Conservation (phyloP, 1,139 yeast species). For the Yamadazyma spencermartinsiae region DNA sequence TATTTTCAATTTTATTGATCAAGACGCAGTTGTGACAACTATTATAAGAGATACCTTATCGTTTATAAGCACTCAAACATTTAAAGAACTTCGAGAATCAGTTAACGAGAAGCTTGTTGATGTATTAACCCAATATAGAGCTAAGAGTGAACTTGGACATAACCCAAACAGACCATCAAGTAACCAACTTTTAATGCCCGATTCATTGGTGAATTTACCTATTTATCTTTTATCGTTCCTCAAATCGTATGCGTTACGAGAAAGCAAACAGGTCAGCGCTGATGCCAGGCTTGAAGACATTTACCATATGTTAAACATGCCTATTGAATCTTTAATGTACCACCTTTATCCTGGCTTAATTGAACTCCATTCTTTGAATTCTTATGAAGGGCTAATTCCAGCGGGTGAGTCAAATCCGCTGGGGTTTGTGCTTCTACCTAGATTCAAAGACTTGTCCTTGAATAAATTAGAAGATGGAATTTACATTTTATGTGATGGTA, state of each 20-base stretch:
- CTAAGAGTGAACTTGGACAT: conserved; percentile 50
- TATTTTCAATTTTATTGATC: conserved; percentile 80
- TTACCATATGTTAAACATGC: conserved; percentile 53
- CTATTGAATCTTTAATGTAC: conserved; percentile 59
- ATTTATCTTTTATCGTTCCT: conserved; percentile 67
- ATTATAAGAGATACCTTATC: conserved; percentile 70
- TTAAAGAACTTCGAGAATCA: conserved; percentile 62
- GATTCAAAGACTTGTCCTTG: conserved; percentile 45
- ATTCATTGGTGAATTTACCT: conserved; percentile 72
- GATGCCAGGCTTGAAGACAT: conserved; percentile 64
- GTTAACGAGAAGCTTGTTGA: conserved; percentile 68
- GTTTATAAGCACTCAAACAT: conserved; percentile 59
- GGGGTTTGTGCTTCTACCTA: conserved; percentile 52
- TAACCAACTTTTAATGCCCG: conserved; percentile 78
- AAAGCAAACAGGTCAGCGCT: conserved; percentile 42
- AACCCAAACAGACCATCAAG: conserved; percentile 50
- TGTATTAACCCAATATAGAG: conserved; percentile 75
- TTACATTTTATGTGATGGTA: conserved; percentile 74
- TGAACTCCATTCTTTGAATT: conserved; percentile 67
- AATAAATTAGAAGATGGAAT: conserved; percentile 70
- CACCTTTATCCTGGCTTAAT: conserved; percentile 81
- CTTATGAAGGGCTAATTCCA: conserved; percentile 50
- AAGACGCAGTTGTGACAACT: conserved; percentile 74
- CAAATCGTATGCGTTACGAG: conserved; percentile 65
- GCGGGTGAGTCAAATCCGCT: conserved; percentile 42